A percentile compares a stretch with the other conserved stretches of the same genome.
Conservation (phyloP, 768 basidiomycete species). For the Amylocystis lapponica region DNA sequence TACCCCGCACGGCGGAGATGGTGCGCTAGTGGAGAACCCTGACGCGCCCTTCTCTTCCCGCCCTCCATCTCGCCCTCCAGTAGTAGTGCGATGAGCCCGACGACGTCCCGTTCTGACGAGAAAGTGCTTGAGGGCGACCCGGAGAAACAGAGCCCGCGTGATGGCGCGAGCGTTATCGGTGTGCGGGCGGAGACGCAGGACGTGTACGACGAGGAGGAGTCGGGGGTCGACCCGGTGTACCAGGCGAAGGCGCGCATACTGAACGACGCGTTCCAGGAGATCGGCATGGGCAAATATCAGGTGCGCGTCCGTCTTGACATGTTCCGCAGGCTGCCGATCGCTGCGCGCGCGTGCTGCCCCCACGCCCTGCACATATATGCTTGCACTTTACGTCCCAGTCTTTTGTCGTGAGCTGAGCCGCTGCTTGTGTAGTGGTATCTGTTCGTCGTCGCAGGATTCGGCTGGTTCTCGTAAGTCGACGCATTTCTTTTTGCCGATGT, state of each 20-base stretch:
- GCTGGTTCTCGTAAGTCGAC: constrained; percentile 62
- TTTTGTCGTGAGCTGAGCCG: no score
- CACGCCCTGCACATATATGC: neutral
- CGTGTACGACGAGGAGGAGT: constrained; percentile 29
- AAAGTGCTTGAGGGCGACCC: constrained; percentile 2
- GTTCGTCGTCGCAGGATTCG: constrained; percentile 65
- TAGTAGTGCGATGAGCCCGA: constrained; percentile 1
- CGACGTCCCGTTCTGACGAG: neutral
- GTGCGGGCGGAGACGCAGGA: constrained; percentile 15
- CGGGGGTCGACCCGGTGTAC: constrained; percentile 38
- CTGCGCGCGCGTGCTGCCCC: neutral
- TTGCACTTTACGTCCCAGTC: no score
- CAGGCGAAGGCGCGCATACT: constrained; percentile 43
- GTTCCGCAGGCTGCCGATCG: neutral
- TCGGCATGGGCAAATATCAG: constrained; percentile 56
- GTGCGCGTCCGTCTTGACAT: constrained; percentile 18
- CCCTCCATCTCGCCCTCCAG: no score
- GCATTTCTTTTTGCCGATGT: neutral
- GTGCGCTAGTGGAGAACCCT: no score
- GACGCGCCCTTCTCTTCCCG: no score
- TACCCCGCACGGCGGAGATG: no score
- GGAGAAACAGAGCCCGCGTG: neutral
- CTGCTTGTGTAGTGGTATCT: constrained; percentile 51
- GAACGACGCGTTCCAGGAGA: constrained; percentile 43
- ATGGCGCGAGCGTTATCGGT: neutral